phyloP scores from a whole-genome alignment of 179 eudicot genomes.

The Gypsophila paniculata region DNA sequence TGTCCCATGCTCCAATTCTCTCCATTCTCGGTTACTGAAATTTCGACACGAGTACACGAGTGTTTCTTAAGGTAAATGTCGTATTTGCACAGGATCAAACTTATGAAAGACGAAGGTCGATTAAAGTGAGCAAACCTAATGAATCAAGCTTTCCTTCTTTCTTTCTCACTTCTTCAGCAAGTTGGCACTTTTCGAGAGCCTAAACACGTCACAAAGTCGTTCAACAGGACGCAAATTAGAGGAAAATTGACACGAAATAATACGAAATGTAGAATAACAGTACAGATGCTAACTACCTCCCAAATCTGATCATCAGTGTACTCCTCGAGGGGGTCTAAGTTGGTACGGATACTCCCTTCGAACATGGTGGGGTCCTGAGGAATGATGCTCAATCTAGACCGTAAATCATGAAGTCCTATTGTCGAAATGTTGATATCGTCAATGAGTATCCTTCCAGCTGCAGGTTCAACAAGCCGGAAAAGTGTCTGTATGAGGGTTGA shows the following conservation, averaged over 20 bases:
- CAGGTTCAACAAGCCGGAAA: constrained; percentile 64
- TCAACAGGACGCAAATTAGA: not conserved
- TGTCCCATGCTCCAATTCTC: constrained; percentile 80
- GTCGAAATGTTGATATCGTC: constrained; percentile 51
- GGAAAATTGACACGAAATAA: not conserved
- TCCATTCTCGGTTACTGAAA: constrained; percentile 56
- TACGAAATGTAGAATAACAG: not conserved
- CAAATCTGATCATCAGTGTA: constrained; percentile 54
- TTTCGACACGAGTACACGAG: not conserved
- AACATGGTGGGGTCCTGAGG: constrained; percentile 88
- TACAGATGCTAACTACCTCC: not conserved
- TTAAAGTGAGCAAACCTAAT: constrained; percentile 33
- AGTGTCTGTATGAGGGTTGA: constrained; percentile 67
- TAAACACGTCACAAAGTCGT: constrained; percentile 17
- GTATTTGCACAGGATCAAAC: not conserved
- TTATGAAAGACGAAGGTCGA: not conserved
- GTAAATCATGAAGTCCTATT: constrained; percentile 65
- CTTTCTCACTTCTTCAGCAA: constrained; percentile 59
- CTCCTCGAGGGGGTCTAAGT: constrained; percentile 69
- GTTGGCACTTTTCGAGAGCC: constrained; percentile 76
- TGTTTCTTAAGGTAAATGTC: not conserved
- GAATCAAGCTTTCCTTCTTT: constrained; percentile 65
- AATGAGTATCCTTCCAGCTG: constrained; percentile 44
- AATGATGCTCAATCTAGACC: constrained; percentile 61
- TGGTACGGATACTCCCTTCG: constrained; percentile 61